Evolutionary conservation across 108 stramenopile genomes (phyloP).

Genomic region (Cyclotella sp.): DNA sequence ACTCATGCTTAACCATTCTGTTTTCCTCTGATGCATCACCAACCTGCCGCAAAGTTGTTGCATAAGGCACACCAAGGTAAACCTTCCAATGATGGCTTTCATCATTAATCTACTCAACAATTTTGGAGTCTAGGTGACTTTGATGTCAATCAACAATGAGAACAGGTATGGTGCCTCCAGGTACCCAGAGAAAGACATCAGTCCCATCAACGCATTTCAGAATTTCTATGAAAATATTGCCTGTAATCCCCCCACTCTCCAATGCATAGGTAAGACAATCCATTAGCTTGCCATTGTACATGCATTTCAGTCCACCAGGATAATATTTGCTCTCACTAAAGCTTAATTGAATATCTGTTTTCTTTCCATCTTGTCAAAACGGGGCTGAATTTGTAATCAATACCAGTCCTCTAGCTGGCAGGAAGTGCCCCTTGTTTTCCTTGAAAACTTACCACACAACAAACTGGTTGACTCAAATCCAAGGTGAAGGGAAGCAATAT

Average conservation of each 20-base stretch:
- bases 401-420: conserved; percentile 8
- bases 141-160: conserved; percentile 27
- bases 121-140: conserved; percentile 4
- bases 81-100: conserved; percentile 17
- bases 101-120: conserved; percentile 36
- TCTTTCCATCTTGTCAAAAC: not conserved
- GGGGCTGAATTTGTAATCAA: conserved; percentile 2
- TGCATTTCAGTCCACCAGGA: too few relatives aligned
- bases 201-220: conserved; percentile 20
- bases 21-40: too few relatives aligned
- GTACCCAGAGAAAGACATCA: conserved; percentile 7
- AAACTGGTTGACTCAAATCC: not conserved
- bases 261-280: not conserved
- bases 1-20: too few relatives aligned
- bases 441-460: conserved; percentile 20
- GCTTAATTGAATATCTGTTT: not conserved
- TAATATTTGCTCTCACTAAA: conserved; percentile 6
- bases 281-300: conserved; percentile 14
- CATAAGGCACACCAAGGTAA: not conserved
- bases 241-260: conserved; percentile 21
- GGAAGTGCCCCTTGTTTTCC: conserved; percentile 9
- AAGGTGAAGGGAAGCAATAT: conserved; percentile 16
- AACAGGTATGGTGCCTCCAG: conserved; percentile 15
- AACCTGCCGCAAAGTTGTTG: not conserved
- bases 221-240: not conserved